Percentiles rank a stretch among this genome's conserved stretches.
These are phyloP conservation scores for Aspergillus flavus DNA, from an alignment of 2,329 filamentous ascomycete species.

Conservation along the genomic window DNA sequence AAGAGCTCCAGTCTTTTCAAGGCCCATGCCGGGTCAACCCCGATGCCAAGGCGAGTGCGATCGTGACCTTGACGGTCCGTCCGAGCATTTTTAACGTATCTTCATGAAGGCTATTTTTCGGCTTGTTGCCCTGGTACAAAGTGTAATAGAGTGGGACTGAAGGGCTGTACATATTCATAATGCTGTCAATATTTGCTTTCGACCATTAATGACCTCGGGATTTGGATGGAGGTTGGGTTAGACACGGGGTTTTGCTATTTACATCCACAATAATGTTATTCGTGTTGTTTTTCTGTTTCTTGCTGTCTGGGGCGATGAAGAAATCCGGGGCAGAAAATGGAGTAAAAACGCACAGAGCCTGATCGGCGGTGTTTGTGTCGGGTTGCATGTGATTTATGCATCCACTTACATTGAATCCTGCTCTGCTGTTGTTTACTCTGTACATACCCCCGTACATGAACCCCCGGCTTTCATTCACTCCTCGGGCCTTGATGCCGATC, in stretches of 20 bases:
- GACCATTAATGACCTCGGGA: constrained; percentile 3
- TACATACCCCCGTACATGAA: background rate
- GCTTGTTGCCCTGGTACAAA: constrained; percentile 6
- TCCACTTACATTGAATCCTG: background rate
- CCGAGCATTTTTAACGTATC: constrained; percentile 10
- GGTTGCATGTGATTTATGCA: background rate
- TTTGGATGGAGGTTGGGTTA: constrained; percentile 5
- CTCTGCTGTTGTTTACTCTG: background rate
- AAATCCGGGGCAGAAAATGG: constrained; percentile 3
- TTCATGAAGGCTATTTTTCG: constrained; percentile 9
- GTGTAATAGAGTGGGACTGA: background rate
- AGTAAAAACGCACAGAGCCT: background rate
- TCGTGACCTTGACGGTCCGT: constrained; percentile 25
- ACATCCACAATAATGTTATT: background rate
- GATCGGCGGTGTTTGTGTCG: background rate
- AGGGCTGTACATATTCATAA: constrained; percentile 6
- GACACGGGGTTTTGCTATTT: background rate
- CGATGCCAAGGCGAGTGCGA: constrained; percentile 37
- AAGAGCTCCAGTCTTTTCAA: constrained; percentile 34
- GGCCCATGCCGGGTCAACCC: constrained; percentile 40
- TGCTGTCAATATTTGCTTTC: background rate
- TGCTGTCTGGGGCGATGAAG: background rate
- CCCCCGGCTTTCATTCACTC: background rate
- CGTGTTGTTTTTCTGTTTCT: background rate
- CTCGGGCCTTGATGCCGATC: background rate